Evolutionary conservation across 495 filamentous ascomycete genomes (phyloP).

Genomic region (Trichocladium antarcticum): DNA sequence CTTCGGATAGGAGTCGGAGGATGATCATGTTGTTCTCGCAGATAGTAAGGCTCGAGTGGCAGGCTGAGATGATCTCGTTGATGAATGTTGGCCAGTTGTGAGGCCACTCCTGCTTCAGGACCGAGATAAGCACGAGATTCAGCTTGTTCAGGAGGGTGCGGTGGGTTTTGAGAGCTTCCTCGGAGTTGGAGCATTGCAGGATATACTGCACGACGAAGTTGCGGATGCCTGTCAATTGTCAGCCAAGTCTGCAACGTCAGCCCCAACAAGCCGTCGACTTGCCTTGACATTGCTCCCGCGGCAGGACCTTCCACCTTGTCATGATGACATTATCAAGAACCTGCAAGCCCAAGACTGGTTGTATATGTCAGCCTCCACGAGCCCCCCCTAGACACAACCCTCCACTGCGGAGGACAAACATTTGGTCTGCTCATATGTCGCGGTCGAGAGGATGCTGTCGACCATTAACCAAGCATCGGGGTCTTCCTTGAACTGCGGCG

Average conservation of each 20-base stretch:
- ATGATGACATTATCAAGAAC: constrained; percentile 97
- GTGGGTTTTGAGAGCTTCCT: constrained; percentile 71
- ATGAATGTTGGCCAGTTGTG: constrained; percentile 99
- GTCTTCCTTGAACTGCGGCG: constrained; percentile 85
- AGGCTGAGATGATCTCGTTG: constrained; percentile 96
- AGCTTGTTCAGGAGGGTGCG: constrained; percentile 91
- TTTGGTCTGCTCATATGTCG: constrained; percentile 90
- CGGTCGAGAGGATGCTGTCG: constrained; percentile 84
- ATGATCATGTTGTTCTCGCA: constrained; percentile 99
- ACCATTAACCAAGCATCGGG: constrained; percentile 95
- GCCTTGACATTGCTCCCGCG: constrained; percentile 91
- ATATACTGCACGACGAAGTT: constrained; percentile 98
- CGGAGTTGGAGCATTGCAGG: constrained; percentile 77
- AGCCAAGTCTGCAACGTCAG: neutral
- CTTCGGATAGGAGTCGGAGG: constrained; percentile 86
- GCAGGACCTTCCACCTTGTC: constrained; percentile 97
- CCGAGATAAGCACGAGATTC: constrained; percentile 91
- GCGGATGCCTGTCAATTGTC: constrained; percentile 60
- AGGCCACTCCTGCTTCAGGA: constrained; percentile 99
- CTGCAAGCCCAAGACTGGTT: constrained; percentile 84
- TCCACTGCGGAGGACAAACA: constrained; percentile 45
- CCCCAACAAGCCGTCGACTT: neutral
- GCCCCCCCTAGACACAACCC: neutral
- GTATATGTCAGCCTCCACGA: constrained; percentile 34
- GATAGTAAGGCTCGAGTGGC: constrained; percentile 84